phyloP scores from a whole-genome alignment of 768 basidiomycete genomes.

The Serpula lacrymans region DNA sequence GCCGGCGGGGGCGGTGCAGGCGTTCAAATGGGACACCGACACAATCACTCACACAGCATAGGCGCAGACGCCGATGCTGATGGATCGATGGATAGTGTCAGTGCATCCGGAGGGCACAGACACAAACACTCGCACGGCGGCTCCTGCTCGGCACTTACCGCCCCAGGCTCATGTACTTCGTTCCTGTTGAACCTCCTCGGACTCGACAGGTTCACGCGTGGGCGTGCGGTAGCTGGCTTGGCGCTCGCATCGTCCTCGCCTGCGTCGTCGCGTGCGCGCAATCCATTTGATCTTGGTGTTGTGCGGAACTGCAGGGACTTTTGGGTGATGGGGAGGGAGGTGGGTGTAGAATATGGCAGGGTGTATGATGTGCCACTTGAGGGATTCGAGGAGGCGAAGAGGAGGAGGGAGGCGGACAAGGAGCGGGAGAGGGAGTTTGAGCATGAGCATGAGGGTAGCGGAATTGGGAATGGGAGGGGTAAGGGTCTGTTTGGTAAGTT shows the following conservation, averaged over 20 bases:
- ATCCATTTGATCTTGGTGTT: constrained; percentile 89
- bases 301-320: constrained; percentile 87
- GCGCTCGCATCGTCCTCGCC: constrained; percentile 46
- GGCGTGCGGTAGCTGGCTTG: constrained; percentile 85
- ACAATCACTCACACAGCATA: constrained; percentile 33
- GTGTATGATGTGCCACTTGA: constrained; percentile 88
- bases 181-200: constrained; percentile 92
- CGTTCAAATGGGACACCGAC: constrained; percentile 79
- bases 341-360: constrained; percentile 87
- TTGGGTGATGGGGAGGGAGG: constrained; percentile 81
- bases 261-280: constrained; percentile 56
- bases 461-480: constrained; percentile 22
- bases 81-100: constrained; percentile 24
- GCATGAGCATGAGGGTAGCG: constrained; percentile 47
- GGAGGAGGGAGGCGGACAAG: constrained; percentile 49
- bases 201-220: constrained; percentile 90
- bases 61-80: constrained; percentile 50
- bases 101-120: constrained; percentile 35
- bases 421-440: constrained; percentile 40
- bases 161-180: constrained; percentile 33
- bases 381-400: constrained; percentile 76
- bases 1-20: constrained; percentile 52
- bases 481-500: constrained; percentile 36
- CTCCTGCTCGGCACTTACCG: constrained; percentile 29
- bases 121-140: constrained; percentile 46